Percentiles rank a stretch among this genome's conserved stretches.
phyloP scores from a whole-genome alignment of 2,329 filamentous ascomycete genomes.

The Drechmeria coniospora region DNA sequence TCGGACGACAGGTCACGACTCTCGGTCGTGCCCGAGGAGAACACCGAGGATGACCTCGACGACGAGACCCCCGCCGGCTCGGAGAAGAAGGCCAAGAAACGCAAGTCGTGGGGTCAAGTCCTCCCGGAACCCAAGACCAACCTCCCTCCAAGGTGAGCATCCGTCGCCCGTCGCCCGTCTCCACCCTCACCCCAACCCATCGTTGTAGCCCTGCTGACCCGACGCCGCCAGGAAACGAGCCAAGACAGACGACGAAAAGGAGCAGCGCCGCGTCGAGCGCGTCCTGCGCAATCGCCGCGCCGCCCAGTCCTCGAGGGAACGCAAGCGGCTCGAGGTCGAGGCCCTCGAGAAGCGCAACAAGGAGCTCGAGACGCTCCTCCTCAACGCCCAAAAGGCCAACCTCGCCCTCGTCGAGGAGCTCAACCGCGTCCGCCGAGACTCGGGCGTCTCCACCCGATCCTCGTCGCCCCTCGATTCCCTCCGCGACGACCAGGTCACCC shows the following conservation, averaged over 20 bases:
- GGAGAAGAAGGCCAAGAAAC: conserved; percentile 77
- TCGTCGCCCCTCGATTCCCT: conserved; percentile 27
- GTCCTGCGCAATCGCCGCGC: conserved; percentile 92
- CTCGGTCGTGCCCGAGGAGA: conserved; percentile 11
- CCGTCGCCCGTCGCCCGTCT: too few species aligned
- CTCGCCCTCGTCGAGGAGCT: conserved; percentile 32
- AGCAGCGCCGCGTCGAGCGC: conserved; percentile 91
- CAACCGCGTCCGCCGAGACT: conserved; percentile 28
- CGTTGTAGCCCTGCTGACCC: neutral
- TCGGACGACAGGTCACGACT: conserved; percentile 14
- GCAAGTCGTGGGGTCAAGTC: conserved; percentile 97
- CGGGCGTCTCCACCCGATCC: conserved; percentile 24
- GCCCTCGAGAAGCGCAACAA: conserved; percentile 63
- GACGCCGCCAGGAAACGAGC: conserved; percentile 60
- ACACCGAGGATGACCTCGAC: conserved; percentile 5
- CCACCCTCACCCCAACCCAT: neutral
- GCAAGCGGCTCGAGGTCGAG: conserved; percentile 79
- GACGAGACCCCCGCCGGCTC: conserved; percentile 5
- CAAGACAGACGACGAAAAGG: conserved; percentile 98
- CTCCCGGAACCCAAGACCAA: conserved; percentile 94
- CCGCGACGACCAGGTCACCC: conserved; percentile 33
- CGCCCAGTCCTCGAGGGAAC: conserved; percentile 89
- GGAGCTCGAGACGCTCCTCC: conserved; percentile 49
- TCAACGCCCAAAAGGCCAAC: conserved; percentile 41
- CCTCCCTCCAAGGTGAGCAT: conserved; percentile 74